Base-by-base conservation (phyloP, 768 basidiomycete genomes). In the Trametes elegans region DNA sequence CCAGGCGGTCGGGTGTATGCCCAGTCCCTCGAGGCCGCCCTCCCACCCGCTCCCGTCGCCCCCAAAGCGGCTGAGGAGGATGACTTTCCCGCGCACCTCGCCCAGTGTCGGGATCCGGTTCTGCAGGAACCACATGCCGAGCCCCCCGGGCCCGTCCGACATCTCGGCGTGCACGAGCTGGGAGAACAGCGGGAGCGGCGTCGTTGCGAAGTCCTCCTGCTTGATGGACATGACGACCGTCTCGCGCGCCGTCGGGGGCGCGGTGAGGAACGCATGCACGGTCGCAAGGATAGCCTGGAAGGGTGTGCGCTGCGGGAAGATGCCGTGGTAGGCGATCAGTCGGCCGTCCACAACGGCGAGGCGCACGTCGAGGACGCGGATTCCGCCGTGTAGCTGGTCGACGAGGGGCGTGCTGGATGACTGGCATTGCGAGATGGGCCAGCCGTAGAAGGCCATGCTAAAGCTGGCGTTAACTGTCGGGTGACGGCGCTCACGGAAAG, bases 351-450 rank as follows among this genome's bases (percentile, higher is more conserved):
- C 74, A 42, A 89, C 81, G 11, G 88, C 78, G 8, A 96, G 82
- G 0, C 93, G 83, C 48, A 96, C 76, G 62, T 96, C 93, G 28
- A 95, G 66, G 43, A 91, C 79, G 4, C 93, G 84, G 55, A 94
- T 87, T 6, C 93, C 94, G 14, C 81, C 81, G 11, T 74, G 71
- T 9, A 98, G 77, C 70, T 98, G 94, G 18, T 74, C 71, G 26
- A 72, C 72, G 23, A 96, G 80, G 0, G 85, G 80, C 0, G 81
- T 86, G 4, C 70, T 66, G 8, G 73, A 72, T 31, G 81, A 79
- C 68, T 97, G 93, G 65, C 94, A 98, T 66, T 96, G 92, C 0
- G 90, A 88, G 32, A 95, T 72, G 0, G 88, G 89, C 84, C 87
- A 90, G 13, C 89, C 88, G 61, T 92, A 87, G 58, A 91, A 83